Base-by-base conservation (phyloP, 805 yeast species). In the Metschnikowia cubensis region DNA sequence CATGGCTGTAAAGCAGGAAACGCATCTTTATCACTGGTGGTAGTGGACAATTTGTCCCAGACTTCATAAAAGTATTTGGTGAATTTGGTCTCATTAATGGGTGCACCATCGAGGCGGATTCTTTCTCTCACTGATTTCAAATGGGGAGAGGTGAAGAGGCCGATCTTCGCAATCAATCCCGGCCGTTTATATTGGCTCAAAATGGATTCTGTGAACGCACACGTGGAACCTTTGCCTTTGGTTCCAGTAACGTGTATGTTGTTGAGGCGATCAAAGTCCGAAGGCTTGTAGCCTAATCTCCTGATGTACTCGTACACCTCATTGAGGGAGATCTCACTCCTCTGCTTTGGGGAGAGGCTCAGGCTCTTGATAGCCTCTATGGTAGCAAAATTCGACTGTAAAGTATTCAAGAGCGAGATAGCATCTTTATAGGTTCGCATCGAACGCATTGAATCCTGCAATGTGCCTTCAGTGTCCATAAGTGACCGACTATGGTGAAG, bases 191-290 rank as follows among this genome's bases (percentile, higher is more conserved):
- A 89, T 62, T 89, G 89, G 6, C 68, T 62, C 53, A 95, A 67
- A 36, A 95, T 89, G 2, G 94, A 82, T 60, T 88, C 87, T 2
- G 90, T 81, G 63, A 94, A 94, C 0, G 99, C 97, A 68, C 97
- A 92, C 0, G 98, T 92, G 0, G 97, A 90, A 1, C 99, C 99
- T 70, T 94, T 94, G 13, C 99, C 99, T 66, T 94, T 94, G 1
- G 99, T 94, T 18, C 99, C 99, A 0, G 99, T 91, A 35, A 95
- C 85, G 63, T 94, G 99, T 38, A 94, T 78, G 2, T 90, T 77
- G 59, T 91, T 91, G 59, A 94, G 66, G 52, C 68, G 76, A 68
- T 91, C 81, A 63, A 89, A 82, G 54, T 87, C 96, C 3, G 70
- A 58, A 1, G 87, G 82, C 32, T 57, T 51, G 59, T 73, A 73